Evolutionary conservation across 164 flowering plant genomes (phyloP), one percentile per base, ranked within the genome.

Genomic region (Cinnamomum micranthum): DNA sequence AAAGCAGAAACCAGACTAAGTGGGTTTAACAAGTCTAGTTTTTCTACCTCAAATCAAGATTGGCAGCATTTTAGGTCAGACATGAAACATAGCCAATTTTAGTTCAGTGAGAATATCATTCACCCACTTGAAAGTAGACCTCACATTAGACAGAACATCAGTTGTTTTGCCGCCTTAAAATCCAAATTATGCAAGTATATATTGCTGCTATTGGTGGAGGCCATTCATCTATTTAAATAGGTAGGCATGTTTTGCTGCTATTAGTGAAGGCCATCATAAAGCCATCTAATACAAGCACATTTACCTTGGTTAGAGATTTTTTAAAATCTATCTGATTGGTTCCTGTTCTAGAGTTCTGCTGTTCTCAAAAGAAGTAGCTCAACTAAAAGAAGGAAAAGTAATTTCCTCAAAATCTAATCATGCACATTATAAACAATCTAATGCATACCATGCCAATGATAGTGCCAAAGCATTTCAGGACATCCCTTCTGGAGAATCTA

Each of bases 401-500:
- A 6, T 6, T 35, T 41, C 11, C 47, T 33, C 20, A 70, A 35
- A 5, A 71, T 25, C 22, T 9, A 27, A 15, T 19, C 20, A 20
- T 50, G 20, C 13, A 33, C 63, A 7, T 27, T 50, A 33, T n/a
- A 13, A 27, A 9, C n/a, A 23, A 6, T 73, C 68, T 50, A 52
- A 51, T 50, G 35, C 89, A 82, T 79, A 92, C 98, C 86, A 87
- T 63, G 79, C 91, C 88, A 74, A 92, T 63, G 71, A 89, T 73
- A 64, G 86, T 88, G 9, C 94, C 93, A 70, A 87, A 25, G 80
- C 78, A 77, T 78, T 86, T 86, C 6, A 95, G 81, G 71, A 85
- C 70, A 24, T 88, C 92, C 76, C 98, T 82, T 33, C 97, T 81
- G 62, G 77, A 62, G 59, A 86, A 81, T 24, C 77, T 75, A 72